Conservation (phyloP, 768 basidiomycete species). For the Lactarius tabidus region DNA sequence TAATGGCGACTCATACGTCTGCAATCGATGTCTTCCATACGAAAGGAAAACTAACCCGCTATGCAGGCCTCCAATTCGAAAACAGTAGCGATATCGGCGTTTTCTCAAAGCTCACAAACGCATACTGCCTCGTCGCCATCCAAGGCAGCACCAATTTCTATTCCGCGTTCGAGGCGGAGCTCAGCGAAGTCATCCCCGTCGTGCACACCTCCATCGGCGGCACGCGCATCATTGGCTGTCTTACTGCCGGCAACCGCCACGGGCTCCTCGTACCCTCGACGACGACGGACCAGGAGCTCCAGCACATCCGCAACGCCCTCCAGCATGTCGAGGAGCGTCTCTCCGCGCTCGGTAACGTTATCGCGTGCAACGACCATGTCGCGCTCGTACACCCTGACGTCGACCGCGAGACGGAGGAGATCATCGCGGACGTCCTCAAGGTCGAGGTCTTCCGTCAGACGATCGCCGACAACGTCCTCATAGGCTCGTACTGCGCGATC, state of each 20-base stretch:
- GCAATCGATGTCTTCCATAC: neutral
- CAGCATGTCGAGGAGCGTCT: slow-evolving; percentile 97
- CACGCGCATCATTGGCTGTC: no score
- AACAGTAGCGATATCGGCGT: slow-evolving; percentile 95
- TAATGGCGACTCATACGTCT: slow-evolving; percentile 64
- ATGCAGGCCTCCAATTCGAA: slow-evolving; percentile 82
- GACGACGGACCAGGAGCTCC: slow-evolving; percentile 99
- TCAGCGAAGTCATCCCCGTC: no score
- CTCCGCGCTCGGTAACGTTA: slow-evolving; percentile 96
- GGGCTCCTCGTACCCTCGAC: no score
- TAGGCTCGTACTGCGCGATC: slow-evolving; percentile 93
- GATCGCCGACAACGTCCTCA: slow-evolving; percentile 93
- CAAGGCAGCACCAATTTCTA: no score
- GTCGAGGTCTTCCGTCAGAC: slow-evolving; percentile 99
- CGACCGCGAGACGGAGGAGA: slow-evolving; percentile 98
- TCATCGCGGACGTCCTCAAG: slow-evolving; percentile 98
- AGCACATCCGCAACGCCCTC: slow-evolving; percentile 93
- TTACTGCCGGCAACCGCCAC: no score
- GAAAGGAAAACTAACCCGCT: neutral
- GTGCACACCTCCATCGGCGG: no score
- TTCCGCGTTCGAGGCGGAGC: no score
- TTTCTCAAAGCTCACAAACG: slow-evolving; percentile 92
- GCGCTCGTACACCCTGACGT: slow-evolving; percentile 98
- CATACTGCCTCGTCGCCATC: no score
- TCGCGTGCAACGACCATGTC: slow-evolving; percentile 98